A percentile compares a stretch with the other conserved stretches of the same genome.
phyloP scores from a whole-genome alignment of 1,284 basidiomycete species.

The Papiliotrema flavescens region DNA sequence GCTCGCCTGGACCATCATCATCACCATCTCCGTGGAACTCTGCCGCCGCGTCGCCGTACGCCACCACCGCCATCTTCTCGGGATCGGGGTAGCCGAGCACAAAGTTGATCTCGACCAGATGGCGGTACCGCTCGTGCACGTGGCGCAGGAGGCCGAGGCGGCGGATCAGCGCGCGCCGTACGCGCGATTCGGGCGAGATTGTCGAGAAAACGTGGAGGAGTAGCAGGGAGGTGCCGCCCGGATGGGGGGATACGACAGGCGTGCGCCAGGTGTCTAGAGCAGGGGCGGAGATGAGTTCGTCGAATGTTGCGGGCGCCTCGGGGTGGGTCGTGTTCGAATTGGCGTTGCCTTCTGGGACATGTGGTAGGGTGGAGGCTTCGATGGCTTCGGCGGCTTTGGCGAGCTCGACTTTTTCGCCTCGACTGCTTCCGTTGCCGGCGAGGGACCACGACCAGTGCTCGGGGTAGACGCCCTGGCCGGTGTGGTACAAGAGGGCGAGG shows the following conservation, averaged over 20 bases:
- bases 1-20: no score
- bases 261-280: neutral
- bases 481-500: no score
- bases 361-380: no score
- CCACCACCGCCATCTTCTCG: neutral
- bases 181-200: neutral
- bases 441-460: no score
- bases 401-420: no score
- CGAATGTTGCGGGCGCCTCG: neutral
- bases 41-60: neutral
- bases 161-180: conserved; percentile 21
- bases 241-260: no score
- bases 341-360: neutral
- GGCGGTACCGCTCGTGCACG: conserved; percentile 12
- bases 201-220: conserved; percentile 35
- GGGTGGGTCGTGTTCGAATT: neutral
- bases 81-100: conserved; percentile 9
- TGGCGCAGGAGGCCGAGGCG: conserved; percentile 1
- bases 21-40: no score
- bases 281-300: neutral
- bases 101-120: conserved; percentile 27
- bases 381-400: no score
- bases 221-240: conserved; percentile 7
- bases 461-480: no score
- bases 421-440: no score